These are phyloP conservation scores for Naganishia sp. DNA, from an alignment of 1,284 basidiomycete genomes.

Conservation along the genomic window DNA sequence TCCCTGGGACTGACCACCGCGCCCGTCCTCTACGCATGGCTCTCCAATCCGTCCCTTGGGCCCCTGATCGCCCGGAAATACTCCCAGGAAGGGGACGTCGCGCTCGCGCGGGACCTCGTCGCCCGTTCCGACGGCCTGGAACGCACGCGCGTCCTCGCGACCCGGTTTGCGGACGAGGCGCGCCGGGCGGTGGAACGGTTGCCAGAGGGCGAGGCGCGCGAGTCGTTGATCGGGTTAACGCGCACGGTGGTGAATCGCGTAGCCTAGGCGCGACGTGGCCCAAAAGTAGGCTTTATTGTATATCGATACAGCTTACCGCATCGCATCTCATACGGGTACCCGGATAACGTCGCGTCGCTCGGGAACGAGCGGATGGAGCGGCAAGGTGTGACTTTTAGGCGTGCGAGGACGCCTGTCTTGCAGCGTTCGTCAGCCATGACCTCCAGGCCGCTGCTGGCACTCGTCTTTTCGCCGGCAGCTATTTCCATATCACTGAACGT, in stretches of 20 bases:
- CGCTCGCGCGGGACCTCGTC: constrained; percentile 73
- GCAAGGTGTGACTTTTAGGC: too few relatives aligned
- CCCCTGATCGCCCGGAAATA: constrained; percentile 86
- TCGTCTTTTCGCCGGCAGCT: too few relatives aligned
- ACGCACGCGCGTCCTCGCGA: constrained; percentile 75
- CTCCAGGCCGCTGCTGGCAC: too few relatives aligned
- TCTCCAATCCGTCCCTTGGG: constrained; percentile 75
- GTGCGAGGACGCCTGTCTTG: too few relatives aligned
- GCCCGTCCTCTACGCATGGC: constrained; percentile 91
- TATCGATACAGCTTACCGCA: too few relatives aligned
- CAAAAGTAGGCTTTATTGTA: too few relatives aligned
- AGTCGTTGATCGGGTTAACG: constrained; percentile 62
- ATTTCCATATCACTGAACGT: too few relatives aligned
- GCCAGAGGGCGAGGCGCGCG: constrained; percentile 78
- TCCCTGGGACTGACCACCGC: constrained; percentile 86
- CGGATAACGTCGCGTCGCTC: too few relatives aligned
- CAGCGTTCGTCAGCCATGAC: too few relatives aligned
- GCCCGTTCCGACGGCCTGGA: constrained; percentile 72
- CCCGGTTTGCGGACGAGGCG: constrained; percentile 75
- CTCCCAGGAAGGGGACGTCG: constrained; percentile 76
- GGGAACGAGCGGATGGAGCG: too few relatives aligned
- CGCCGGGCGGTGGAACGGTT: constrained; percentile 66
- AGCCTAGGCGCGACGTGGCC: constrained; percentile 8
- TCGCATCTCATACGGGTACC: too few relatives aligned
- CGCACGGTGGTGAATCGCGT: constrained; percentile 54